Percentiles rank a stretch among this genome's conserved stretches.
Conservation (phyloP, 2,329 filamentous ascomycete species). For the Colletotrichum lupini region DNA sequence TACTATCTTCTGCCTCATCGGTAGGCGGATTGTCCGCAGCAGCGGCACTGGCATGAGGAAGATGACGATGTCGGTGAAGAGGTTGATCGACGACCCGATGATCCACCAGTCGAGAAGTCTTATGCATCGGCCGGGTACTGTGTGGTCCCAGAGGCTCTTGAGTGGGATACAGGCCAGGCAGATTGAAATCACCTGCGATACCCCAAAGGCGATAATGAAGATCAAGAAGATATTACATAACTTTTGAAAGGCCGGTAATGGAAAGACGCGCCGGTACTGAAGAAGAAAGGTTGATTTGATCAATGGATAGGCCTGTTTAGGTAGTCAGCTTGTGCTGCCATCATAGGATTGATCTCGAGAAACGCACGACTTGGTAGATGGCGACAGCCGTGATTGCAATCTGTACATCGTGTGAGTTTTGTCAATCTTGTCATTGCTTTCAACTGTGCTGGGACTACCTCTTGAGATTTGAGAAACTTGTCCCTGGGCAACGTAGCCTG, state of each 20-base stretch:
- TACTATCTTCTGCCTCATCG: slow-evolving; percentile 36
- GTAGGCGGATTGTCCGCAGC: slow-evolving; percentile 36
- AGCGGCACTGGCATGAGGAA: slow-evolving; percentile 41
- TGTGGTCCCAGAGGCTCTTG: slow-evolving; percentile 40
- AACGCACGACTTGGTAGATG: slow-evolving; percentile 18
- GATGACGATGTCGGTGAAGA: slow-evolving; percentile 41
- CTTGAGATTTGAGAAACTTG: slow-evolving; percentile 13
- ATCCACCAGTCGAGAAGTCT: slow-evolving; percentile 41
- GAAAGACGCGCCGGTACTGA: slow-evolving; percentile 52
- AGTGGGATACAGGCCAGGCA: slow-evolving; percentile 43
- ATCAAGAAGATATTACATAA: slow-evolving; percentile 40
- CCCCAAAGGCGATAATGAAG: slow-evolving; percentile 42
- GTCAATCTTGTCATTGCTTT: no score
- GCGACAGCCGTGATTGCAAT: slow-evolving; percentile 3
- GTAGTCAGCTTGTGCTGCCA: background rate
- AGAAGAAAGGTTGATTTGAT: slow-evolving; percentile 50
- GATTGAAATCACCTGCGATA: slow-evolving; percentile 42
- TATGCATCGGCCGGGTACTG: slow-evolving; percentile 39
- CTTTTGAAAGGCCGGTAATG: slow-evolving; percentile 37
- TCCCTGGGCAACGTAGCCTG: background rate
- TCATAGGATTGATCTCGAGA: no score
- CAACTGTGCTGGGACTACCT: background rate
- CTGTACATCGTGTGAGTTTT: background rate
- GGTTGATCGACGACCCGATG: slow-evolving; percentile 41
- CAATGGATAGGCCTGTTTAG: background rate